A percentile compares a stretch with the other conserved stretches of the same genome.
phyloP scores from a whole-genome alignment of 176 grass and related monocot species.

The Echinochloa phyllopogon region DNA sequence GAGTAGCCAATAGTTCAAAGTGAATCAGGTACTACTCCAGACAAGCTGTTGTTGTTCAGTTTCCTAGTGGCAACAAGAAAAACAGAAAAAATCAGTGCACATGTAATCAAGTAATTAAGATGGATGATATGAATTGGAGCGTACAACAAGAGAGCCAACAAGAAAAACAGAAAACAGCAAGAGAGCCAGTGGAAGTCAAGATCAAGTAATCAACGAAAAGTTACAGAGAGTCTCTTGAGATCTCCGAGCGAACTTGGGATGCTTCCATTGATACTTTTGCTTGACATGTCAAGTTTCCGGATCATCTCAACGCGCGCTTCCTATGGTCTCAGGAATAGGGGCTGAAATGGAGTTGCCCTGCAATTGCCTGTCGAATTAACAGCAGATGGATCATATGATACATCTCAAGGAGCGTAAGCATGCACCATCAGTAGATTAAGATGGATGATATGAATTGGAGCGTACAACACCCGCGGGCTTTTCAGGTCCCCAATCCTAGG shows the following conservation, averaged over 20 bases:
- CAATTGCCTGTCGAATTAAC: background rate
- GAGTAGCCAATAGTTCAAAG: background rate
- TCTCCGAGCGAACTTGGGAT: background rate
- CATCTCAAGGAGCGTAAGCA: background rate
- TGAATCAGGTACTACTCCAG: background rate
- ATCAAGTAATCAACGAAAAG: background rate
- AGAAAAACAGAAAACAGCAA: too few relatives aligned
- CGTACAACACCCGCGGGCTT: background rate
- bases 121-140: too few relatives aligned
- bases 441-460: background rate
- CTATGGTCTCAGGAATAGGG: background rate
- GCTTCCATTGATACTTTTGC: background rate
- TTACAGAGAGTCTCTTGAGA: background rate
- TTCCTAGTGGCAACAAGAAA: background rate
- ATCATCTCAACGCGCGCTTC: background rate
- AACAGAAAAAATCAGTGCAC: background rate
- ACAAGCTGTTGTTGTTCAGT: slow-evolving; percentile 6
- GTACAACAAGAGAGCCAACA: too few relatives aligned
- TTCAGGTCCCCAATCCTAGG: background rate
- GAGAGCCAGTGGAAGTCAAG: background rate
- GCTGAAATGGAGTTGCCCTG: background rate
- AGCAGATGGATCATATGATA: background rate
- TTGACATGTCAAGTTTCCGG: background rate
- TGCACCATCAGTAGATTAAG: background rate
- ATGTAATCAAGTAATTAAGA: too few relatives aligned